Percentiles rank a stretch among this genome's conserved stretches.
Conservation (phyloP, 2,329 filamentous ascomycete genomes). For the Fusarium sp. region DNA sequence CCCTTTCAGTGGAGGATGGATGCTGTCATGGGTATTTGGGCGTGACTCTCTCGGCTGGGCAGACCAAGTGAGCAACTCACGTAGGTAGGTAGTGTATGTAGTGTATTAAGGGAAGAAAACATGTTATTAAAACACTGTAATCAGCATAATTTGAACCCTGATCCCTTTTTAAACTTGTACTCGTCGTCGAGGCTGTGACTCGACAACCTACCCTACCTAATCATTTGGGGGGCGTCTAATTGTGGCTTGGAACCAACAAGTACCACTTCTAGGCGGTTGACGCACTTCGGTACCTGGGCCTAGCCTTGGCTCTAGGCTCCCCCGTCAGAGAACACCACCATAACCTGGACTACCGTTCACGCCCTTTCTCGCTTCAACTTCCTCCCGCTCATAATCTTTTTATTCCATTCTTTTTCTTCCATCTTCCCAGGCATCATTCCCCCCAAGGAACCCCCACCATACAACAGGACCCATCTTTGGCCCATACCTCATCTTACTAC, state of each 20-base stretch:
- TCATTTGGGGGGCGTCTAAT: constrained; percentile 22
- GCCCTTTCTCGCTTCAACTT: constrained; percentile 34
- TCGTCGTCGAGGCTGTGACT: constrained; percentile 20
- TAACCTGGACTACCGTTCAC: constrained; percentile 41
- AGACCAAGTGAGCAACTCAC: constrained; percentile 28
- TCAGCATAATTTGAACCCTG: not conserved
- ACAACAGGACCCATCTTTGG: constrained; percentile 10
- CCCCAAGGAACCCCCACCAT: constrained; percentile 21
- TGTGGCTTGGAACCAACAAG: constrained; percentile 36
- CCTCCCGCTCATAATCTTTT: constrained; percentile 25
- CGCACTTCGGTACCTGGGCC: constrained; percentile 33
- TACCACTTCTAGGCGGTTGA: constrained; percentile 37
- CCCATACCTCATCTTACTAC: constrained; percentile 12
- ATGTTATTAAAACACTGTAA: not conserved
- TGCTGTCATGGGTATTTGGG: constrained; percentile 33
- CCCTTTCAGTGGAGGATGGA: constrained; percentile 22
- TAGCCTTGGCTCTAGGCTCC: constrained; percentile 34
- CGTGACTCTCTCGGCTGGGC: constrained; percentile 34
- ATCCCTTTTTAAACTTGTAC: not conserved
- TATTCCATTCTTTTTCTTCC: constrained; percentile 4
- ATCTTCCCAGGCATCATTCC: constrained; percentile 41
- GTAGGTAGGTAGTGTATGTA: not conserved
- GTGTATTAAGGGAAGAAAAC: not conserved
- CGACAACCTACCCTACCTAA: not conserved
- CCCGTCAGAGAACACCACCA: constrained; percentile 44